Percentiles rank a stretch among this genome's conserved stretches.
Evolutionary conservation across 345 rosid genomes (phyloP).

Genomic region (Camelina sativa): DNA sequence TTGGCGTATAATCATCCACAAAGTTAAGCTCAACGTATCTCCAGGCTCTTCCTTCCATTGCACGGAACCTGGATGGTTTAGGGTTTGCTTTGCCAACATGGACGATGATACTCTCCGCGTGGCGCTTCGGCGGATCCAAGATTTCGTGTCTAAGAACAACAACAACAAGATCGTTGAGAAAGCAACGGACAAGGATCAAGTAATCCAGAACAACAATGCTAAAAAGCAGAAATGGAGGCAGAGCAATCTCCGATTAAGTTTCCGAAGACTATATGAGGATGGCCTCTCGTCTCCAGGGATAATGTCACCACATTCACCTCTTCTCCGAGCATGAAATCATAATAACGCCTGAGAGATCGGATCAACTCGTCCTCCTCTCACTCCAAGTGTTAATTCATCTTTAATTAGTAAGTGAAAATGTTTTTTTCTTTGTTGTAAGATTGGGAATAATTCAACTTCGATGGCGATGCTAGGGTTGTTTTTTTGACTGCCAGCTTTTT

Average conservation of each 20-base stretch:
- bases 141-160: constrained; percentile 45
- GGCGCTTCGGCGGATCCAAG: constrained; percentile 63
- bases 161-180: constrained; percentile 28
- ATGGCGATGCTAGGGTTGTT: constrained; percentile 14
- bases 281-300: constrained; percentile 51
- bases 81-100: constrained; percentile 91
- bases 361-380: constrained; percentile 2
- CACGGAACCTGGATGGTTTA: constrained; percentile 82
- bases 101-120: constrained; percentile 62
- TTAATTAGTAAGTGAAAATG: constrained; percentile 9
- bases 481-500: constrained; percentile 36
- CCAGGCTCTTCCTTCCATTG: constrained; percentile 82
- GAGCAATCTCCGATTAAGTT: constrained; percentile 61
- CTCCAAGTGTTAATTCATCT: constrained; percentile 5
- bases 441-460: constrained; percentile 24
- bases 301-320: constrained; percentile 79
- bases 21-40: constrained; percentile 81
- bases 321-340: constrained; percentile 52
- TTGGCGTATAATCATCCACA: constrained; percentile 65
- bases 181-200: constrained; percentile 30
- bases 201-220: constrained; percentile 20
- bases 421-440: constrained; percentile 5
- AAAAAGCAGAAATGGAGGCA: constrained; percentile 48
- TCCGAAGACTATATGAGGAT: constrained; percentile 56
- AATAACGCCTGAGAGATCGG: constrained; percentile 4